A percentile compares a stretch with the other conserved stretches of the same genome.
Evolutionary conservation across 2,329 filamentous ascomycete genomes (phyloP).

Genomic region (Uncinocarpus reesii): DNA sequence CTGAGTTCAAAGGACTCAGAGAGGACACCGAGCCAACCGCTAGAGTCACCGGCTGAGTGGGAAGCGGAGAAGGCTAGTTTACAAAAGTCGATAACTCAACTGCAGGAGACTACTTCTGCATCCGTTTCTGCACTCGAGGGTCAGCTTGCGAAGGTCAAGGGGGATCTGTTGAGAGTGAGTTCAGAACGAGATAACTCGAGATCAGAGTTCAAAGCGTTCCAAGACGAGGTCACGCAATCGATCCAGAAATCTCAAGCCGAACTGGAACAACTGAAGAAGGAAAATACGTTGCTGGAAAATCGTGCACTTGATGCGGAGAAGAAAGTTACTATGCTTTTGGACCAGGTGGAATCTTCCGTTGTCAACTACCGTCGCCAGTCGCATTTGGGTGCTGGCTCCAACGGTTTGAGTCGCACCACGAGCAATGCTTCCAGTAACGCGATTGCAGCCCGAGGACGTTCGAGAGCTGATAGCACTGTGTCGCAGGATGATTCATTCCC

Average conservation of each 20-base stretch:
- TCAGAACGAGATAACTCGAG: conserved; percentile 60
- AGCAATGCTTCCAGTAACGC: conserved; percentile 46
- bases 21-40: conserved; percentile 28
- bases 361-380: conserved; percentile 82
- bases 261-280: conserved; percentile 69
- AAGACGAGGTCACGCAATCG: conserved; percentile 48
- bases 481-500: conserved; percentile 37
- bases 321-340: conserved; percentile 82
- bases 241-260: conserved; percentile 52
- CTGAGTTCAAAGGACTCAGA: conserved; percentile 48
- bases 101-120: conserved; percentile 58
- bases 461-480: conserved; percentile 34
- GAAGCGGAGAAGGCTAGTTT: conserved; percentile 61
- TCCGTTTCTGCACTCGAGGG: conserved; percentile 60
- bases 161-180: conserved; percentile 57
- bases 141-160: conserved; percentile 57
- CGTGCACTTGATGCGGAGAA: conserved; percentile 83
- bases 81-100: conserved; percentile 55
- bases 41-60: conserved; percentile 52
- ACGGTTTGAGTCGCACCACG: conserved; percentile 41
- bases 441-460: conserved; percentile 27
- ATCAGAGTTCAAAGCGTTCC: conserved; percentile 44
- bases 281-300: conserved; percentile 70
- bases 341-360: conserved; percentile 88
- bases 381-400: conserved; percentile 31